Evolutionary conservation across 495 filamentous ascomycete genomes (phyloP).

Genomic region (Penicillium manginii): DNA sequence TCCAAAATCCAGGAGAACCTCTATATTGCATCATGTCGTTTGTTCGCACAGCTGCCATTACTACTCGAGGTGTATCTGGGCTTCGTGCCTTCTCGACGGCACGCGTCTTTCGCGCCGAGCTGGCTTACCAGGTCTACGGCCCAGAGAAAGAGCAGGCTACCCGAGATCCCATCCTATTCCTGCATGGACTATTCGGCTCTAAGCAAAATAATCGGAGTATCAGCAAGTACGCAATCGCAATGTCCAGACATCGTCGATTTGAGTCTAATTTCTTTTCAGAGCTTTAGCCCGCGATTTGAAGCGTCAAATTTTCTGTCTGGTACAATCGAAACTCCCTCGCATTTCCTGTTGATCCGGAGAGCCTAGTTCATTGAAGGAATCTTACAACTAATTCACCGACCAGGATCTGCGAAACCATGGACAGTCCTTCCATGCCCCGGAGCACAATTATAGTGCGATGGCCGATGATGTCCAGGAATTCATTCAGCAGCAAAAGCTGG

Average conservation of each 20-base stretch:
- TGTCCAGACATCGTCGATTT: background rate
- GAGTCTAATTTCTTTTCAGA: conserved; percentile 49
- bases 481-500: conserved; percentile 71
- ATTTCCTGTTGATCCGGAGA: background rate
- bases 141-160: conserved; percentile 40
- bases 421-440: conserved; percentile 74
- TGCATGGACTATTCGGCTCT: conserved; percentile 95
- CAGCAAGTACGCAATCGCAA: conserved; percentile 70
- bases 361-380: background rate
- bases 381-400: background rate
- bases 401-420: conserved; percentile 97
- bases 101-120: conserved; percentile 30
- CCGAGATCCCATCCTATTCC: conserved; percentile 74
- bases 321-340: conserved; percentile 44
- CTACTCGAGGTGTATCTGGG: conserved; percentile 18
- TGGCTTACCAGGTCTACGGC: conserved; percentile 48
- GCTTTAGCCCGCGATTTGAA: conserved; percentile 80
- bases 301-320: conserved; percentile 80
- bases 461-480: conserved; percentile 86
- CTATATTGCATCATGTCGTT: conserved; percentile 23
- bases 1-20: conserved; percentile 3
- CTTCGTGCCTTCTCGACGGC: conserved; percentile 46
- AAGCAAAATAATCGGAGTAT: conserved; percentile 96
- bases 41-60: conserved; percentile 22
- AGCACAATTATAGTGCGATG: conserved; percentile 84